phyloP scores from a whole-genome alignment of 2,329 filamentous ascomycete genomes.

The Neonectria sp. region DNA sequence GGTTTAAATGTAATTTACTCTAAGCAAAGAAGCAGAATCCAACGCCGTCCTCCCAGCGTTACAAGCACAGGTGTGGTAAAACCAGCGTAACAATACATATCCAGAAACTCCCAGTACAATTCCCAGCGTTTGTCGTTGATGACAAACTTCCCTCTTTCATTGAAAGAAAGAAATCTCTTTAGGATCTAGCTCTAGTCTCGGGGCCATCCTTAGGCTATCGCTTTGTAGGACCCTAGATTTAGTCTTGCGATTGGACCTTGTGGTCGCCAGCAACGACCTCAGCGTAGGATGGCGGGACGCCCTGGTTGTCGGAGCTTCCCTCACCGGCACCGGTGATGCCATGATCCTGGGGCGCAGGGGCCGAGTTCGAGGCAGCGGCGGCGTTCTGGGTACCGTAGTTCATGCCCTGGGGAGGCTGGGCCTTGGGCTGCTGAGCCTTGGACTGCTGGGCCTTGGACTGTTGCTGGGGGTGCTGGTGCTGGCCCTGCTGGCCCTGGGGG shows the following conservation, averaged over 20 bases:
- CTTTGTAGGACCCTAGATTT: conserved; percentile 26
- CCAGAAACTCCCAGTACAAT: conserved; percentile 35
- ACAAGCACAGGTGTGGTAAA: conserved; percentile 20
- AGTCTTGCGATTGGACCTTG: conserved; percentile 79
- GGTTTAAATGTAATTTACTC: conserved; percentile 18
- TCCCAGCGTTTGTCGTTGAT: conserved; percentile 18
- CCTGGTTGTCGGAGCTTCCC: conserved; percentile 57
- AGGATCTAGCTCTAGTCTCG: neutral
- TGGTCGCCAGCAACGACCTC: conserved; percentile 92
- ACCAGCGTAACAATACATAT: conserved; percentile 16
- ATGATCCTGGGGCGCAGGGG: conserved; percentile 50
- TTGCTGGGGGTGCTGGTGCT: conserved; percentile 37
- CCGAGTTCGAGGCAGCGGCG: conserved; percentile 40
- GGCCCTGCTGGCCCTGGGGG: conserved; percentile 56
- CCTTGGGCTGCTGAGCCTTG: conserved; percentile 48
- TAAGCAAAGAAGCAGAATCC: conserved; percentile 26
- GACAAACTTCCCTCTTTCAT: neutral
- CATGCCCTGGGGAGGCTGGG: conserved; percentile 53
- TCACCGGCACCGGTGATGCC: conserved; percentile 56
- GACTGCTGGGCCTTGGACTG: conserved; percentile 41
- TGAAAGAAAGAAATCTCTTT: conserved; percentile 1
- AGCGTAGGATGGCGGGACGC: conserved; percentile 86
- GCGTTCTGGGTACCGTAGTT: conserved; percentile 63
- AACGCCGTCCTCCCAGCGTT: conserved; percentile 28
- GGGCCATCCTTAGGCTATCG: neutral